Percentiles rank a stretch among this genome's conserved stretches.
Conservation (phyloP, 164 flowering plant genomes). For the Tinospora cordifolia region DNA sequence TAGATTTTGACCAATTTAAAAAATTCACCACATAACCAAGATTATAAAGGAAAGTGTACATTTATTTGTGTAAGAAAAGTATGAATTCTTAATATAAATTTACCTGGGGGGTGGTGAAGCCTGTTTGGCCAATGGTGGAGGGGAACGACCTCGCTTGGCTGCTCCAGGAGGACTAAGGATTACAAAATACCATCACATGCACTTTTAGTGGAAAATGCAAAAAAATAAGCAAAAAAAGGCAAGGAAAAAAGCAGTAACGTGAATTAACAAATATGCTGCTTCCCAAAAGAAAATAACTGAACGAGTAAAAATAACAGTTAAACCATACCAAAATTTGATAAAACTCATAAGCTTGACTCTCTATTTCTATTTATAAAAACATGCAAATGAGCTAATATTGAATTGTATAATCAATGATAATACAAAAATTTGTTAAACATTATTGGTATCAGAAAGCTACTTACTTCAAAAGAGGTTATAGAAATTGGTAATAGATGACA, state of each 20-base stretch:
- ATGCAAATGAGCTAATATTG: too few relatives aligned
- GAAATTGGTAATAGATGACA: too few relatives aligned
- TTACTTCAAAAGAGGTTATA: too few relatives aligned
- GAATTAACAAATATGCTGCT: neutral
- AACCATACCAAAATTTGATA: too few relatives aligned
- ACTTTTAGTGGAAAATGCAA: neutral
- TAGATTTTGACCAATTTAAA: neutral
- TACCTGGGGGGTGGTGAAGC: slow-evolving; percentile 70
- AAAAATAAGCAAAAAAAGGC: neutral
- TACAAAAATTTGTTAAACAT: too few relatives aligned
- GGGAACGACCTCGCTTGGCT: slow-evolving; percentile 57
- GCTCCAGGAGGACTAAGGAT: slow-evolving; percentile 38
- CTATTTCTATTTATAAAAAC: too few relatives aligned
- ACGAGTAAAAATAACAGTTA: too few relatives aligned
- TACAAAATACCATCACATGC: neutral
- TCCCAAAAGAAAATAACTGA: neutral
- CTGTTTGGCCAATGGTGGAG: slow-evolving; percentile 48
- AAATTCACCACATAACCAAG: neutral
- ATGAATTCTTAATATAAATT: neutral
- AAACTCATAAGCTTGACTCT: too few relatives aligned
- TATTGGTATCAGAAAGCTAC: too few relatives aligned
- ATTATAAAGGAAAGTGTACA: neutral
- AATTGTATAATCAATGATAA: too few relatives aligned
- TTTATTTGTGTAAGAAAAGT: neutral
- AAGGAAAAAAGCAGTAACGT: neutral